Base-by-base conservation (phyloP, 2,329 filamentous ascomycete species). In the Aspergillus novofumigatus region DNA sequence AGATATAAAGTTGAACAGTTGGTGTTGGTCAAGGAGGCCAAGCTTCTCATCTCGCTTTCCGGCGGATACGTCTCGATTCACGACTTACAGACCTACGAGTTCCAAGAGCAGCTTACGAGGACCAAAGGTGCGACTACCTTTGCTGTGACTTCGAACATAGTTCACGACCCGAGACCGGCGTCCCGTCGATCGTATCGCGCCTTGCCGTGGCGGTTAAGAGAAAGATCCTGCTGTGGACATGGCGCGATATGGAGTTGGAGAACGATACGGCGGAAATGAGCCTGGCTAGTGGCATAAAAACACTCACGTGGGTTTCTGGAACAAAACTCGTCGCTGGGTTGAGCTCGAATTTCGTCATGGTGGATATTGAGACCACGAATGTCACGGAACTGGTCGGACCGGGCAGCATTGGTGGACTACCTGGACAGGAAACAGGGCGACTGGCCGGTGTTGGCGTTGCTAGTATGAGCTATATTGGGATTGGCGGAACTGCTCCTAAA, bases 391-490 rank as follows among this genome's bases (percentile, higher is more conserved):
- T 99, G 59, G 84, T 89, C 55, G 91, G 89, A 11, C 87, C 90
- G 0, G 88, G 90, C 38, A 84, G 85, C 45, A 84, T 89, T 55
- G 87, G 86, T 10, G 87, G 87, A 25, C 81, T 82, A 7, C 81
- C 85, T 25, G 81, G 82, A 5, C 80, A 84, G 67, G 87, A 90
- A 63, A 85, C 83, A 2, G 87, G 86, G 55, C 84, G 92, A 41
- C 93, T 97, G 64, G 91, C 91, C 5, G 89, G 91, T 1, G 87
- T 93, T 60, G 89, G 88, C 58, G 89, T 87, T 54, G 89, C 88
- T 7, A 90, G 91, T 50, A 97, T 97, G 91, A 92, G 92, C 48
- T 97, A 97, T 70, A 96, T 97, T 84, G 93, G 93, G 1, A 87
- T 97, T 70, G 92, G 91, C 51, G 90, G 91, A 45, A 94, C 92